Conservation (phyloP, 2,329 filamentous ascomycete species). For the Kalaharituber pfeilii region DNA sequence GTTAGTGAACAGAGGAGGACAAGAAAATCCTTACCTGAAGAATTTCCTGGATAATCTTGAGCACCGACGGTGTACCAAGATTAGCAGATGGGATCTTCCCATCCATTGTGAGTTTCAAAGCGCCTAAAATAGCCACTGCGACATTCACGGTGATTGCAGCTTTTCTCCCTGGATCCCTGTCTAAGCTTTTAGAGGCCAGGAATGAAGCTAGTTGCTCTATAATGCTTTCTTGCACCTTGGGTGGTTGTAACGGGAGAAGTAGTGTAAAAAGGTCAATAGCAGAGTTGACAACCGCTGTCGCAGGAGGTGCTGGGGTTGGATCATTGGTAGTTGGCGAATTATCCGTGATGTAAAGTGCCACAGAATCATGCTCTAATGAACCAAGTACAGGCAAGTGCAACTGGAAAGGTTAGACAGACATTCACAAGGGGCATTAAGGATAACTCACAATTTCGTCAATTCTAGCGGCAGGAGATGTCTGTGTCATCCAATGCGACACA, state of each 20-base stretch:
- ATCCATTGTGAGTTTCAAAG: slow-evolving; percentile 53
- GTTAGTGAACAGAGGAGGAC: no score
- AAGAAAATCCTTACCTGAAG: slow-evolving; percentile 50
- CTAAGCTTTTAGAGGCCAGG: slow-evolving; percentile 58
- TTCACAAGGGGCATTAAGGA: not conserved
- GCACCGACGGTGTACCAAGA: slow-evolving; percentile 20
- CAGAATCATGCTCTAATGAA: slow-evolving; percentile 76
- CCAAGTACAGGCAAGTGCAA: slow-evolving; percentile 29
- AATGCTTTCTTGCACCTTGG: slow-evolving; percentile 89
- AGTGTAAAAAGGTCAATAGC: slow-evolving; percentile 88
- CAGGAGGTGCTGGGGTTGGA: slow-evolving; percentile 53
- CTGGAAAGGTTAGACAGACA: slow-evolving; percentile 17
- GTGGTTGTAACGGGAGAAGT: slow-evolving; percentile 69
- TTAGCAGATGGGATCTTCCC: slow-evolving; percentile 14
- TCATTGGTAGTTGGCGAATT: slow-evolving; percentile 28
- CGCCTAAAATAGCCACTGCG: slow-evolving; percentile 59
- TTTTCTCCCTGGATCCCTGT: slow-evolving; percentile 72
- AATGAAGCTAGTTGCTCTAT: slow-evolving; percentile 86
- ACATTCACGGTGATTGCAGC: slow-evolving; percentile 85
- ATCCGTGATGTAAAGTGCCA: slow-evolving; percentile 51
- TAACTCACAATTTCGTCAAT: slow-evolving; percentile 30
- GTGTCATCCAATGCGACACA: slow-evolving; percentile 24
- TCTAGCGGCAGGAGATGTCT: slow-evolving; percentile 18
- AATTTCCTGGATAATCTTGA: slow-evolving; percentile 34
- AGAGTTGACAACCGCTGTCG: slow-evolving; percentile 85